These are phyloP conservation scores for Somion occarium DNA, from an alignment of 1,284 basidiomycete genomes.

Conservation along the genomic window DNA sequence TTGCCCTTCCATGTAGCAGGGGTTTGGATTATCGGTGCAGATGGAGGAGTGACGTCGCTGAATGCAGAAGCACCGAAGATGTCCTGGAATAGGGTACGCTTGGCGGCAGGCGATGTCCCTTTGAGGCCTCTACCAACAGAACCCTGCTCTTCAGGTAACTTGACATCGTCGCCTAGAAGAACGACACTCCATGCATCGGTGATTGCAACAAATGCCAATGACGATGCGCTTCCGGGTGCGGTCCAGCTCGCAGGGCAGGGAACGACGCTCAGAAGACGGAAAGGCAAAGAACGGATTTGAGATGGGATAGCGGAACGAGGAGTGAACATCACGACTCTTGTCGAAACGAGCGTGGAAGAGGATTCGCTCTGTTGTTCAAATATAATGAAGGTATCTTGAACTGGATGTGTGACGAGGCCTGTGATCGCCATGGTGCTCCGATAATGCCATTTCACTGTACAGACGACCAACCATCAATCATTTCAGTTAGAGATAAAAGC, in stretches of 20 bases:
- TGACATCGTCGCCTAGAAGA: conserved; percentile 54
- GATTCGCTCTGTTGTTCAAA: conserved; percentile 34
- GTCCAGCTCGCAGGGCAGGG: conserved; percentile 38
- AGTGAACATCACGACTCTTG: conserved; percentile 45
- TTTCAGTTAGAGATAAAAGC: conserved; percentile 1
- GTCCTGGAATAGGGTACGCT: conserved; percentile 75
- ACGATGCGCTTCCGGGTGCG: conserved; percentile 22
- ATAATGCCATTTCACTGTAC: conserved; percentile 57
- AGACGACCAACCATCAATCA: neutral
- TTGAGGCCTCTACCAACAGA: conserved; percentile 40
- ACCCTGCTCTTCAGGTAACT: conserved; percentile 36
- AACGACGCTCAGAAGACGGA: conserved; percentile 47
- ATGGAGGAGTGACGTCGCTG: conserved; percentile 24
- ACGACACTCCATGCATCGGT: conserved; percentile 61
- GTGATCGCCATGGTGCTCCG: conserved; percentile 34
- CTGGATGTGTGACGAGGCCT: conserved; percentile 50
- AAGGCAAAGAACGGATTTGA: conserved; percentile 48
- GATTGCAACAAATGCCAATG: conserved; percentile 61
- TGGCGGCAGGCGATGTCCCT: conserved; percentile 25
- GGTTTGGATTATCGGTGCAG: conserved; percentile 14
- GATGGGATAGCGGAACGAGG: conserved; percentile 40
- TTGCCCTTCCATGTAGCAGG: conserved; percentile 33
- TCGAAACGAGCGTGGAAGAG: conserved; percentile 25
- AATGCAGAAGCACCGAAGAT: conserved; percentile 76
- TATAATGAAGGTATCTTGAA: conserved; percentile 51